Evolutionary conservation across 1,139 yeast species (phyloP).

Genomic region (Nadsonia starkeyi-henricii): DNA sequence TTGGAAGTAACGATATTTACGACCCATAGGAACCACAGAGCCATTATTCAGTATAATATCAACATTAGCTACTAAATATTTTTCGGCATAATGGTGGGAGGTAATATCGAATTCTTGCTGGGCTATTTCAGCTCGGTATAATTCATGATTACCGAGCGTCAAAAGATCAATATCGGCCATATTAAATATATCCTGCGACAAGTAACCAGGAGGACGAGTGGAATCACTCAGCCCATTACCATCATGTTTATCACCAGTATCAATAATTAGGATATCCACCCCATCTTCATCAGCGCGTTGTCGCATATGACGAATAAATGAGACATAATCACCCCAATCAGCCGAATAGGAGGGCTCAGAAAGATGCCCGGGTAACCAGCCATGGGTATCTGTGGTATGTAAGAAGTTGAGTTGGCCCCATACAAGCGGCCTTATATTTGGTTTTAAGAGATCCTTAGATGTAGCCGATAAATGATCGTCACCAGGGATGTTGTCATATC

Average conservation of each 20-base stretch:
- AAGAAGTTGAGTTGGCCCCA: constrained; percentile 39
- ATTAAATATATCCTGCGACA: constrained; percentile 49
- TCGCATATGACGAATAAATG: constrained; percentile 44
- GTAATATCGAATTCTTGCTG: constrained; percentile 49
- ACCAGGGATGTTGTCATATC: too few relatives aligned
- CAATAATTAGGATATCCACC: constrained; percentile 60
- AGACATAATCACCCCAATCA: constrained; percentile 86
- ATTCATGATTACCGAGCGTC: constrained; percentile 86
- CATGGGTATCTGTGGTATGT: constrained; percentile 90
- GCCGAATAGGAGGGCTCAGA: constrained; percentile 59
- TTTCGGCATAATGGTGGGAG: constrained; percentile 44
- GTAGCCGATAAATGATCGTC: too few relatives aligned
- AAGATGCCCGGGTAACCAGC: constrained; percentile 80
- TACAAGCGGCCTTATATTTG: not conserved
- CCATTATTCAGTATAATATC: constrained; percentile 41
- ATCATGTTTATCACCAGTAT: constrained; percentile 89
- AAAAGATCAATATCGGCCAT: constrained; percentile 61
- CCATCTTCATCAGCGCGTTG: constrained; percentile 30
- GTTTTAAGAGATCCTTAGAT: too few relatives aligned
- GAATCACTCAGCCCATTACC: constrained; percentile 86
- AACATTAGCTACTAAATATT: constrained; percentile 71
- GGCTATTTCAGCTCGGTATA: constrained; percentile 59
- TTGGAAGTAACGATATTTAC: constrained; percentile 45
- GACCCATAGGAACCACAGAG: constrained; percentile 48
- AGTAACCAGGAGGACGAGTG: constrained; percentile 53